These are phyloP conservation scores for Saprolegnia parasitica DNA, from an alignment of 352 stramenopile species.

Conservation along the genomic window DNA sequence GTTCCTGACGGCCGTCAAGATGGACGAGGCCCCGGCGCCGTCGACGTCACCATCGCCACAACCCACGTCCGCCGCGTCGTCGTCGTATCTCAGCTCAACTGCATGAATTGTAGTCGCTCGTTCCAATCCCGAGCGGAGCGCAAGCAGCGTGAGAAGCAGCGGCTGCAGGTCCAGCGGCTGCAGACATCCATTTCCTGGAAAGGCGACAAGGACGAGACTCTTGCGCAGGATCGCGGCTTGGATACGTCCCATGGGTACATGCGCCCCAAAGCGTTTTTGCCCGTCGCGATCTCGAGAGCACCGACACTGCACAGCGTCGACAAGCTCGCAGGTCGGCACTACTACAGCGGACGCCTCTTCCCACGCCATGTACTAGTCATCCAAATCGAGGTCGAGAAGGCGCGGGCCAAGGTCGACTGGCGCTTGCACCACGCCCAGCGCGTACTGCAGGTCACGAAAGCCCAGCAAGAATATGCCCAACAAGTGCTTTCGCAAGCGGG, in stretches of 20 bases:
- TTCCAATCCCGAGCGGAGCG: conserved; percentile 17
- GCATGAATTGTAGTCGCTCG: not conserved
- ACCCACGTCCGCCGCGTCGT: no score
- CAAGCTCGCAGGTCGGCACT: not conserved
- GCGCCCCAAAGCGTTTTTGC: conserved; percentile 14
- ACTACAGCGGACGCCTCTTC: not conserved
- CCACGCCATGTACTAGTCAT: conserved; percentile 1
- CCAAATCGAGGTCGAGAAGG: conserved; percentile 17
- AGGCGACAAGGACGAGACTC: not conserved
- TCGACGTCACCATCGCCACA: not conserved
- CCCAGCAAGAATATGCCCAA: conserved; percentile 17
- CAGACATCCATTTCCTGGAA: not conserved
- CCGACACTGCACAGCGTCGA: conserved; percentile 20
- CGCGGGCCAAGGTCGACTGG: conserved; percentile 15
- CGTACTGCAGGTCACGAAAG: conserved; percentile 8
- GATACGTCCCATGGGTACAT: conserved; percentile 16
- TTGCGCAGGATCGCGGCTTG: not conserved
- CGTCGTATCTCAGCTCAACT: not conserved
- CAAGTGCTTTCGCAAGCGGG: not conserved
- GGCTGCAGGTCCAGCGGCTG: not conserved
- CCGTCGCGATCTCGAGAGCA: conserved; percentile 1
- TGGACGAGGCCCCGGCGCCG: not conserved
- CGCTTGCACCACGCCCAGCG: conserved; percentile 20
- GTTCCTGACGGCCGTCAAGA: conserved; percentile 14
- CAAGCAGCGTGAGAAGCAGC: conserved; percentile 7